phyloP scores from a whole-genome alignment of 2,329 filamentous ascomycete species.

The Fusarium mangiferae region DNA sequence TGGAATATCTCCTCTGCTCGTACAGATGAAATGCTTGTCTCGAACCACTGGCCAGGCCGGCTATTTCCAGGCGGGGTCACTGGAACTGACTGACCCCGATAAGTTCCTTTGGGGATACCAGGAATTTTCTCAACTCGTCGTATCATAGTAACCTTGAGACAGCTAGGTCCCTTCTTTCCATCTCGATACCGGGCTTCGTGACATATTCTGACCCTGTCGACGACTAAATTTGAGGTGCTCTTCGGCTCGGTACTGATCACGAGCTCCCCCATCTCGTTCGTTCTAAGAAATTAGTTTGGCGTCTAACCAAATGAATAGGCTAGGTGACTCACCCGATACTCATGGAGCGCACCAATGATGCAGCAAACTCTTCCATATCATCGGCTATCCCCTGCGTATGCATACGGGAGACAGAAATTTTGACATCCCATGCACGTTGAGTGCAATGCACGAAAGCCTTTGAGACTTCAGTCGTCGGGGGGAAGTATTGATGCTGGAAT shows the following conservation, averaged over 20 bases:
- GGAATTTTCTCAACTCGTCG: constrained; percentile 23
- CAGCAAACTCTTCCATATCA: constrained; percentile 32
- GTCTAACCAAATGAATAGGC: too few relatives aligned
- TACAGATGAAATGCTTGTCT: constrained; percentile 43
- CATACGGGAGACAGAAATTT: constrained; percentile 35
- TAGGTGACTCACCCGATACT: constrained; percentile 39
- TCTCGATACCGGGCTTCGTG: constrained; percentile 40
- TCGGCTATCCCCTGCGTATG: constrained; percentile 18
- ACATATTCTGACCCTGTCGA: constrained; percentile 33
- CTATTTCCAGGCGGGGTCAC: constrained; percentile 4
- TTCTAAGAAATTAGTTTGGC: constrained; percentile 28
- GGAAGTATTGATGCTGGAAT: constrained; percentile 37
- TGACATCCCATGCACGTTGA: constrained; percentile 47
- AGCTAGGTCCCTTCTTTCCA: constrained; percentile 6
- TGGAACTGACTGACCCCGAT: constrained; percentile 19
- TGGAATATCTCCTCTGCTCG: constrained; percentile 29
- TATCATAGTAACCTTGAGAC: constrained; percentile 41
- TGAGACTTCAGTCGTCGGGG: constrained; percentile 31
- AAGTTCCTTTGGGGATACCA: background rate
- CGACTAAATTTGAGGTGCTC: background rate
- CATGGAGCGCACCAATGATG: constrained; percentile 37
- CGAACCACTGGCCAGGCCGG: constrained; percentile 42
- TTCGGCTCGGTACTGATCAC: constrained; percentile 25
- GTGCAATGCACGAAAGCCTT: constrained; percentile 46
- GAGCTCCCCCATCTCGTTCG: constrained; percentile 21